Evolutionary conservation across 345 rosid genomes (phyloP).

Genomic region (Brassica nigra): DNA sequence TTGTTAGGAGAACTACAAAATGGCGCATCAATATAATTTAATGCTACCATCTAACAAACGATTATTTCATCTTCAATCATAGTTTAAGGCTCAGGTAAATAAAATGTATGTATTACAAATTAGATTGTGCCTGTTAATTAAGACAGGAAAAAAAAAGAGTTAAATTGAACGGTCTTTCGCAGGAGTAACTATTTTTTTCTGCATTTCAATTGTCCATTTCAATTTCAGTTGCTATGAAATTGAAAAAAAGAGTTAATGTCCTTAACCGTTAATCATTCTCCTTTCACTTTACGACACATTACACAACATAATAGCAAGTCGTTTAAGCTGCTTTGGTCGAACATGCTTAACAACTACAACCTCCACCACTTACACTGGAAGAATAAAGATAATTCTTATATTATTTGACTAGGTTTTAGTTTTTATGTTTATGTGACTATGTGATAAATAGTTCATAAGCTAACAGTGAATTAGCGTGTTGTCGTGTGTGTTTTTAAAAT

Average conservation of each 20-base stretch:
- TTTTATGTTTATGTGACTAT: not conserved
- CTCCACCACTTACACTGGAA: not conserved
- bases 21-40: slow-evolving; percentile 15
- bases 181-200: not conserved
- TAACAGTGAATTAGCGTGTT: not conserved
- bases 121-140: not conserved
- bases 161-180: not conserved
- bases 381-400: not conserved
- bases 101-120: not conserved
- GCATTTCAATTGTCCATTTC: not conserved
- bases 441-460: not conserved
- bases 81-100: not conserved
- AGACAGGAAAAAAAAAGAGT: not conserved
- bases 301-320: not conserved
- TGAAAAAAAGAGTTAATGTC: no score
- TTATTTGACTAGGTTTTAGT: not conserved
- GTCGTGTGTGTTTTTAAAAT: not conserved
- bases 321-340: not conserved
- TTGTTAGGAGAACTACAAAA: not conserved
- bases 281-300: not conserved
- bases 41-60: not conserved
- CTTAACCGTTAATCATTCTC: not conserved
- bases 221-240: not conserved
- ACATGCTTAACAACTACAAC: not conserved
- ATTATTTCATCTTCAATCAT: slow-evolving; percentile 3